phyloP scores from a whole-genome alignment of 2,329 filamentous ascomycete genomes.

The Trichoderma lentiforme region DNA sequence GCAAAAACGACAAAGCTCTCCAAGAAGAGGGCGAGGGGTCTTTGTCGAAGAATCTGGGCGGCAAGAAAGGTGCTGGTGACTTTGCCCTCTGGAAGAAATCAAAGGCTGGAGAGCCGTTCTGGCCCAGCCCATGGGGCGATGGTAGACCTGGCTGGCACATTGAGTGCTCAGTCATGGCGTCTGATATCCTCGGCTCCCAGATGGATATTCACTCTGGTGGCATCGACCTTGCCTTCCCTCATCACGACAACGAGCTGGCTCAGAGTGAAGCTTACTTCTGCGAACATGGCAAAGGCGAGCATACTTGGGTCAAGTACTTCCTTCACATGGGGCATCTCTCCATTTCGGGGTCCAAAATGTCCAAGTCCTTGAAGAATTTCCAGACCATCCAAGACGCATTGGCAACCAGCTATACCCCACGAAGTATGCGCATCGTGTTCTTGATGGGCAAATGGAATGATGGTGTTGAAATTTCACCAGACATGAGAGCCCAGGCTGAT shows the following conservation, averaged over 20 bases:
- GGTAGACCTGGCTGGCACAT: slow-evolving; percentile 95
- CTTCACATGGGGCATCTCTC: slow-evolving; percentile 86
- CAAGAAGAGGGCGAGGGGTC: slow-evolving; percentile 89
- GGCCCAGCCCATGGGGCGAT: slow-evolving; percentile 82
- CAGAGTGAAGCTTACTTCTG: slow-evolving; percentile 85
- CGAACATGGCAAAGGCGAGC: slow-evolving; percentile 46
- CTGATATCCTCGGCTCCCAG: slow-evolving; percentile 74
- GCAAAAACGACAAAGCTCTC: slow-evolving; percentile 75
- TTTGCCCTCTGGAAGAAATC: slow-evolving; percentile 94
- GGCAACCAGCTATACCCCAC: slow-evolving; percentile 64
- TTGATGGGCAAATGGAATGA: slow-evolving; percentile 87
- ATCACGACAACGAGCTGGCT: slow-evolving; percentile 89
- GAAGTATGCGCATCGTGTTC: slow-evolving; percentile 81
- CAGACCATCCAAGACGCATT: slow-evolving; percentile 87
- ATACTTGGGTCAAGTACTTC: slow-evolving; percentile 94
- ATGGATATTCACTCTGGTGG: slow-evolving; percentile 95
- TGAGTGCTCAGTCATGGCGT: slow-evolving; percentile 95
- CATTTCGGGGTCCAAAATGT: slow-evolving; percentile 93
- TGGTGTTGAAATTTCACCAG: slow-evolving; percentile 83
- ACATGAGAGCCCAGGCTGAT: slow-evolving; percentile 70
- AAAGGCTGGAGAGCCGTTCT: slow-evolving; percentile 87
- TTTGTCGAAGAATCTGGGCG: slow-evolving; percentile 57
- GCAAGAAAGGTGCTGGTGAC: slow-evolving; percentile 74
- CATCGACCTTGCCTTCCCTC: slow-evolving; percentile 85
- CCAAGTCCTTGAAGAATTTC: slow-evolving; percentile 93